Percentiles rank a stretch among this genome's conserved stretches.
phyloP scores from a whole-genome alignment of 2,329 filamentous ascomycete genomes.

The Cytospora schulzeri region DNA sequence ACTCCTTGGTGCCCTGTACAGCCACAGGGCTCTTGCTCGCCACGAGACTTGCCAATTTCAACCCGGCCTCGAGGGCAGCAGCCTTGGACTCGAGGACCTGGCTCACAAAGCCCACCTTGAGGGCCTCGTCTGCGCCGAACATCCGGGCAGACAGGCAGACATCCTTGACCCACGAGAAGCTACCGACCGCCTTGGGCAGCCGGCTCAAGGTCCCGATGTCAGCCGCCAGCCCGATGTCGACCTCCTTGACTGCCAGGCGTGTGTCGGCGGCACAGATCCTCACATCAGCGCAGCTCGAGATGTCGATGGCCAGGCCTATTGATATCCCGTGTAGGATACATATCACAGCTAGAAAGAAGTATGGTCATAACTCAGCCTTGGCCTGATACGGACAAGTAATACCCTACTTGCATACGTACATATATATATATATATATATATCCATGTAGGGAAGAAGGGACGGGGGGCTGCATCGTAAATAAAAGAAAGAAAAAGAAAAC shows the following conservation, averaged over 20 bases:
- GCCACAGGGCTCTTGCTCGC: conserved; percentile 85
- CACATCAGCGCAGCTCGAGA: conserved; percentile 70
- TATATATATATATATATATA: too few relatives aligned
- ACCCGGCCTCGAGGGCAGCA: conserved; percentile 61
- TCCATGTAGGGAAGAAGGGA: neutral
- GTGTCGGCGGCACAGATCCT: conserved; percentile 63
- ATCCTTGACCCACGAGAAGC: conserved; percentile 76
- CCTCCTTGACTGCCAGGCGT: conserved; percentile 74
- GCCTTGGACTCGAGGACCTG: conserved; percentile 65
- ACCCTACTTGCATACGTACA: too few relatives aligned
- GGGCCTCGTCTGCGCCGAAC: conserved; percentile 70
- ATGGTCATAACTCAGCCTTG: neutral
- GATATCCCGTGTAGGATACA: conserved; percentile 77
- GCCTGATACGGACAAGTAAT: neutral
- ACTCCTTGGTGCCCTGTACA: conserved; percentile 83
- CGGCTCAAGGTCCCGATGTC: conserved; percentile 76
- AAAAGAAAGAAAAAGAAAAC: conserved; percentile 36
- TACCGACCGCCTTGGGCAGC: conserved; percentile 73
- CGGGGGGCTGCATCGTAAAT: neutral
- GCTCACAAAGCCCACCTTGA: conserved; percentile 70
- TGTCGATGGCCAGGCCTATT: conserved; percentile 77
- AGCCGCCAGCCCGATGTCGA: conserved; percentile 79
- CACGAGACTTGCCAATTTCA: conserved; percentile 66
- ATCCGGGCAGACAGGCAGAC: conserved; percentile 71
- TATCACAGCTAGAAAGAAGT: conserved; percentile 65